Conservation (phyloP, 371 early-diverging fungal species). For the Conidiobolus incongruus region DNA sequence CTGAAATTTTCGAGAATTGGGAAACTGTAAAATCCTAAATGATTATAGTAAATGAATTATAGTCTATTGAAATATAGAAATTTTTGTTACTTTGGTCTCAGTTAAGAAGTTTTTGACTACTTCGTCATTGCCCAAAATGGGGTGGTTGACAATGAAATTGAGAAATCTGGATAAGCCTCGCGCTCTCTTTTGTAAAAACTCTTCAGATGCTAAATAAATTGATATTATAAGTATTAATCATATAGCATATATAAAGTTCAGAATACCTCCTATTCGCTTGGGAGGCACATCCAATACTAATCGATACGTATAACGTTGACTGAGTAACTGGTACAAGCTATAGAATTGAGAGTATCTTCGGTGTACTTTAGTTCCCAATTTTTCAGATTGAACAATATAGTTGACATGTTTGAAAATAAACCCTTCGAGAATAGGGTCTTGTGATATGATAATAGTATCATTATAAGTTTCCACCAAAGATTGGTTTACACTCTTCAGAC, state of each 20-base stretch:
- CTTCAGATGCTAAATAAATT: conserved; percentile 20
- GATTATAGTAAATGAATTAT: too few species aligned
- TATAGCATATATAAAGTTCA: conserved; percentile 6
- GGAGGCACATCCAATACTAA: conserved; percentile 40
- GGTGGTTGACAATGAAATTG: conserved; percentile 51
- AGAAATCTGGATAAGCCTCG: conserved; percentile 50
- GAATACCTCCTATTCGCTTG: conserved; percentile 28
- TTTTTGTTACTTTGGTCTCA: conserved; percentile 34
- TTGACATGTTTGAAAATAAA: conserved; percentile 59
- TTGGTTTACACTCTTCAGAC: too few species aligned
- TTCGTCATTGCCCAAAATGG: conserved; percentile 36
- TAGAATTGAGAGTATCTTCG: conserved; percentile 71
- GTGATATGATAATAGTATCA: not conserved
- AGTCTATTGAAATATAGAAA: too few species aligned
- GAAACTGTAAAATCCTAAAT: too few species aligned
- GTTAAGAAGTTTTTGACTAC: conserved; percentile 33
- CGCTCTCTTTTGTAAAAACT: conserved; percentile 47
- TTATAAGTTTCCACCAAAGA: too few species aligned
- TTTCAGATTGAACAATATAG: conserved; percentile 43
- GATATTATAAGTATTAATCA: not conserved
- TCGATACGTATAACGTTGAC: conserved; percentile 48
- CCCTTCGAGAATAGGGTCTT: conserved; percentile 53
- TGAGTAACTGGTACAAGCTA: conserved; percentile 51
- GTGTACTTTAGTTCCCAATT: conserved; percentile 23
- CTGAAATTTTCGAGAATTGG: too few species aligned